Conservation (phyloP, 306 rosid species). For the Luffa acutangula region DNA sequence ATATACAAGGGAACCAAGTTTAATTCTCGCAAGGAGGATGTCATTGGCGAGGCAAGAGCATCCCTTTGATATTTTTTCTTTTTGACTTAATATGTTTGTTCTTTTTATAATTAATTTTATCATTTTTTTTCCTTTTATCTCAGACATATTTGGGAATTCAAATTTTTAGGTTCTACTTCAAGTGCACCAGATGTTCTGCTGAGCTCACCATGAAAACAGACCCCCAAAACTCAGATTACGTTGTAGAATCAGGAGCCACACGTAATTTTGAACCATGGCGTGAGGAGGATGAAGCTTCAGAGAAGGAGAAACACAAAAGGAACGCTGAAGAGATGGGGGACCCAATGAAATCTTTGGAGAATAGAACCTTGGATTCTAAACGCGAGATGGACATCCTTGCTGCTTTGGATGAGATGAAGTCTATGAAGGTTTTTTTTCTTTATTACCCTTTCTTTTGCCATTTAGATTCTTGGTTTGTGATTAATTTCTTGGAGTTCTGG, state of each 20-base stretch:
- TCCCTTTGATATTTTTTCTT: not conserved
- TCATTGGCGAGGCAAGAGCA: conserved; percentile 23
- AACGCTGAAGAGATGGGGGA: conserved; percentile 82
- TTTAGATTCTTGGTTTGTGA: not conserved
- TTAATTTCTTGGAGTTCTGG: not conserved
- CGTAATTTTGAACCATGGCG: conserved; percentile 75
- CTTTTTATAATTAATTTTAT: not conserved
- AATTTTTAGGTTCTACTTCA: conserved; percentile 76
- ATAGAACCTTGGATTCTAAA: conserved; percentile 83
- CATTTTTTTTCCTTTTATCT: conserved; percentile 4
- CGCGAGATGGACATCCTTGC: conserved; percentile 71
- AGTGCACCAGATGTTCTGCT: conserved; percentile 82
- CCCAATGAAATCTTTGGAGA: conserved; percentile 78
- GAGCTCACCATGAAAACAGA: conserved; percentile 84
- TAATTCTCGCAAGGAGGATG: conserved; percentile 48
- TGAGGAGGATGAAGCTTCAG: conserved; percentile 63
- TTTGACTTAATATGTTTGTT: not conserved
- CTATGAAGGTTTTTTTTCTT: conserved; percentile 55
- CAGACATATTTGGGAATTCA: conserved; percentile 87
- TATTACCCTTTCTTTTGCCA: not conserved
- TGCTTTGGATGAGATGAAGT: conserved; percentile 95
- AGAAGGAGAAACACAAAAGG: conserved; percentile 43
- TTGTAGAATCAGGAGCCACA: conserved; percentile 65
- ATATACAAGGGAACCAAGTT: conserved; percentile 54
- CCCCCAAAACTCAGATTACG: conserved; percentile 80